phyloP scores from a whole-genome alignment of 2,329 filamentous ascomycete species.

The Magnaporthiopsis poae region DNA sequence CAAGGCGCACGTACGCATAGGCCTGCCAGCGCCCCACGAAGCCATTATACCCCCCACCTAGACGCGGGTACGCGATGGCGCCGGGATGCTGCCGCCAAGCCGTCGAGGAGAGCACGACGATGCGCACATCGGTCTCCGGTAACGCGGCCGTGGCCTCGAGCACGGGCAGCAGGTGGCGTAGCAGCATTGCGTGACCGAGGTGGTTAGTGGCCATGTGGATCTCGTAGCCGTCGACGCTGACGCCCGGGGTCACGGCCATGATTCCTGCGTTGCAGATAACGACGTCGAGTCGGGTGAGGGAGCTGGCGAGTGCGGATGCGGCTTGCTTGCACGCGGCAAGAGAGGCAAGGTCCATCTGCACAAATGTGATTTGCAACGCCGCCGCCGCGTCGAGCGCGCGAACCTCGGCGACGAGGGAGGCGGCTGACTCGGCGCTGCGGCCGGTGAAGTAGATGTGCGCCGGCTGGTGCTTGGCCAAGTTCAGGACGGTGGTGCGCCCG shows the following conservation, averaged over 20 bases:
- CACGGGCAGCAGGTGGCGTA: slow-evolving; percentile 22
- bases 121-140: slow-evolving; percentile 17
- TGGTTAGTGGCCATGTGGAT: slow-evolving; percentile 36
- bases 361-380: slow-evolving; percentile 19
- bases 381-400: slow-evolving; percentile 14
- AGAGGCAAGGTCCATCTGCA: slow-evolving; percentile 31
- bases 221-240: slow-evolving; percentile 36
- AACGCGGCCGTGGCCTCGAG: slow-evolving; percentile 16
- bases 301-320: slow-evolving; percentile 22
- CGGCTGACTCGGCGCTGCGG: slow-evolving; percentile 33
- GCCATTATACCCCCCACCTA: slow-evolving; percentile 16
- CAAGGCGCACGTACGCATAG: slow-evolving; percentile 17
- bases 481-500: slow-evolving; percentile 30
- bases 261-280: slow-evolving; percentile 36
- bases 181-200: slow-evolving; percentile 33
- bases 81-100: slow-evolving; percentile 17
- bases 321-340: slow-evolving; percentile 25
- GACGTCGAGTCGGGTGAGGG: slow-evolving; percentile 29
- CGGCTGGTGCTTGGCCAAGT: slow-evolving; percentile 33
- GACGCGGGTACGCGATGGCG: slow-evolving; percentile 16
- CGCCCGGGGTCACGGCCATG: slow-evolving; percentile 25
- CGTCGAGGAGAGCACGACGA: slow-evolving; percentile 17
- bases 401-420: slow-evolving; percentile 21
- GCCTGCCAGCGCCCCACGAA: slow-evolving; percentile 15
- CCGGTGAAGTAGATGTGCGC: slow-evolving; percentile 44